Evolutionary conservation across 1,139 yeast genomes (phyloP).

Genomic region (Debaryomyces robertsiae): DNA sequence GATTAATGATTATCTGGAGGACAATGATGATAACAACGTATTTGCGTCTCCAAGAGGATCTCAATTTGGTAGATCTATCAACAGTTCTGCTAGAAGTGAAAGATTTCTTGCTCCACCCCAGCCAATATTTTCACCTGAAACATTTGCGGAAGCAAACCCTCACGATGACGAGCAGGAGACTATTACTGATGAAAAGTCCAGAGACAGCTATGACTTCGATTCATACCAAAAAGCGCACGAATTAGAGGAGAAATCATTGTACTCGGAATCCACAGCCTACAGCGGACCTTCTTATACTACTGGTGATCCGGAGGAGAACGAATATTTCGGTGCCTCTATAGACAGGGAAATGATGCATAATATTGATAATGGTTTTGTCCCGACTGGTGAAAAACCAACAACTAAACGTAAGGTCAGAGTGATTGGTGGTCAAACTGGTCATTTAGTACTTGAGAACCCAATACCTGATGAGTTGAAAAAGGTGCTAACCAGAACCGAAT

Average conservation of each 20-base stretch:
- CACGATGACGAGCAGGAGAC: conserved; percentile 43
- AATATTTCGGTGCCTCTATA: conserved; percentile 47
- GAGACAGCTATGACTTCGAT: conserved; percentile 37
- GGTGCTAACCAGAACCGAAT: conserved; percentile 77
- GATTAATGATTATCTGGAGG: conserved; percentile 47
- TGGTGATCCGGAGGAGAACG: conserved; percentile 28
- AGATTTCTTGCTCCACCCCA: conserved; percentile 62
- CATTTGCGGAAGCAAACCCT: conserved; percentile 63
- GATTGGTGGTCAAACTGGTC: conserved; percentile 63
- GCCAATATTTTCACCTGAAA: conserved; percentile 64
- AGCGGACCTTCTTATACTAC: conserved; percentile 35
- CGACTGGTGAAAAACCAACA: conserved; percentile 37
- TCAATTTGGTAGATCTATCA: conserved; percentile 28
- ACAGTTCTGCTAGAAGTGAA: conserved; percentile 45
- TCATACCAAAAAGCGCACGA: conserved; percentile 42
- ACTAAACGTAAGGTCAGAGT: conserved; percentile 60
- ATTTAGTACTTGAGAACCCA: conserved; percentile 87
- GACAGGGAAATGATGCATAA: conserved; percentile 51
- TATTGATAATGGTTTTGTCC: conserved; percentile 41
- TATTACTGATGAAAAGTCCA: conserved; percentile 22
- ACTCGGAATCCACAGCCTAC: conserved; percentile 44
- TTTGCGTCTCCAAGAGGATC: conserved; percentile 40
- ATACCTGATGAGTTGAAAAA: conserved; percentile 84
- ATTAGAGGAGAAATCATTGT: conserved; percentile 36
- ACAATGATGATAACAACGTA: conserved; percentile 25